Percentiles rank a stretch among this genome's conserved stretches.
These are phyloP conservation scores for Chaetomium globosum DNA, from an alignment of 2,329 filamentous ascomycete species.

Conservation along the genomic window DNA sequence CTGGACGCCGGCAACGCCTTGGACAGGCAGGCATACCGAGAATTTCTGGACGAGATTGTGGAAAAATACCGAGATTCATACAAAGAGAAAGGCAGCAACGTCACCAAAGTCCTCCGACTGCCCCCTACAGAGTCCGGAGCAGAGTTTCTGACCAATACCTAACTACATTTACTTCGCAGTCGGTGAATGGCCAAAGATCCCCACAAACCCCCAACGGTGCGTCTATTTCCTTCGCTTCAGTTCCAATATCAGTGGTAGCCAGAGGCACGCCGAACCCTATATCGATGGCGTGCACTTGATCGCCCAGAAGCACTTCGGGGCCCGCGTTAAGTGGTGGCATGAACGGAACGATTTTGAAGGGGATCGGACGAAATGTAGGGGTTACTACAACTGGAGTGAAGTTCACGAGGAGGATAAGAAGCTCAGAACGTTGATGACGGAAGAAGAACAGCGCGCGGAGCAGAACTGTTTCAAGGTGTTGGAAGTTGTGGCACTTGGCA, in stretches of 20 bases:
- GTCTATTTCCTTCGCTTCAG: neutral
- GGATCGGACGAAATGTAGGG: neutral
- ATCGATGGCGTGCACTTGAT: neutral
- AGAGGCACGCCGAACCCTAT: neutral
- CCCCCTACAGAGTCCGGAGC: neutral
- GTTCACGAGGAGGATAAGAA: neutral
- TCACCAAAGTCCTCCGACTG: neutral
- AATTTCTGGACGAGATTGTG: neutral
- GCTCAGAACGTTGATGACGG: neutral
- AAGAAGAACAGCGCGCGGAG: neutral
- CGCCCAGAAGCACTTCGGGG: neutral
- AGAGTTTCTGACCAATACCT: neutral
- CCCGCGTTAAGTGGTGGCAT: neutral
- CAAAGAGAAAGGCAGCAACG: neutral
- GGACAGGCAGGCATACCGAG: neutral
- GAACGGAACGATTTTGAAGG: neutral
- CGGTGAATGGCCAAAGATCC: neutral
- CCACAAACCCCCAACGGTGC: neutral
- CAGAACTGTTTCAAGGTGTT: too few relatives aligned
- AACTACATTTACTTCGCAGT: neutral
- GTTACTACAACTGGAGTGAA: neutral
- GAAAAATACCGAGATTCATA: neutral
- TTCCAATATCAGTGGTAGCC: neutral
- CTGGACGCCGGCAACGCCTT: neutral
- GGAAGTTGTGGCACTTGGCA: too few relatives aligned